Evolutionary conservation across 2,329 filamentous ascomycete species (phyloP), one percentile per base, ranked within the genome.

Genomic region (Ceratocystis cacaofunesta): DNA sequence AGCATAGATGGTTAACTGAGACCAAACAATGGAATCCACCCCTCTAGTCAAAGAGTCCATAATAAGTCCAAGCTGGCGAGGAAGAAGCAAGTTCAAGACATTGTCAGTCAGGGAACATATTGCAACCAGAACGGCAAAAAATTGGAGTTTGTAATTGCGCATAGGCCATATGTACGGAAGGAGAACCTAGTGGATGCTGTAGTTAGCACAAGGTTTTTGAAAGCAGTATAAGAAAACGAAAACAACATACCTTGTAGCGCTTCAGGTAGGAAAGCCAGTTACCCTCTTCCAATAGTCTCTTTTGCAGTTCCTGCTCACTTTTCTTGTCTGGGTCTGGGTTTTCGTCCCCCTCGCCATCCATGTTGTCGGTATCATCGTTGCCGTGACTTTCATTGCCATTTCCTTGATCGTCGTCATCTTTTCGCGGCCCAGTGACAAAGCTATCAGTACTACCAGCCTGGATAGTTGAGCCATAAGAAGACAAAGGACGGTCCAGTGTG

Each of bases 31-130:
- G 66, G 73, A 77, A 55, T 77, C 74, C 52, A 80, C 78, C 44
- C 71, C 73, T 7, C 78, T 77, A 36, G 79, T 79, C 25, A 95
- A 76, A 68, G 82, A 82, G 70, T 94, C 84, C 69, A 89, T 86
- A 68, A 95, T 85, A 66, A 89, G 84, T 69, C 90, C 90, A 41
- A 92, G 83, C 72, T 94, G 89, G 22, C 88, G 82, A n/a, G 90
- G 90, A 41, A 90, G 84, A 52, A 95, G 76, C 15, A 95, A 78
- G 70, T 91, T 89, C 62, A 95, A 77, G 4, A 82, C 82, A 69
- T 92, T 90, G 65, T 85, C 82, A 63, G 79, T 77, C n/a, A 91
- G 73, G 25, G 94, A 78, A 69, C 88, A 88, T 1, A 88, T 55
- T 0, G 82, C 81, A 57, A 94, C 85, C 3, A 88, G 78, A 10